Evolutionary conservation across 306 rosid genomes (phyloP).

Genomic region (Rosa rugosa): DNA sequence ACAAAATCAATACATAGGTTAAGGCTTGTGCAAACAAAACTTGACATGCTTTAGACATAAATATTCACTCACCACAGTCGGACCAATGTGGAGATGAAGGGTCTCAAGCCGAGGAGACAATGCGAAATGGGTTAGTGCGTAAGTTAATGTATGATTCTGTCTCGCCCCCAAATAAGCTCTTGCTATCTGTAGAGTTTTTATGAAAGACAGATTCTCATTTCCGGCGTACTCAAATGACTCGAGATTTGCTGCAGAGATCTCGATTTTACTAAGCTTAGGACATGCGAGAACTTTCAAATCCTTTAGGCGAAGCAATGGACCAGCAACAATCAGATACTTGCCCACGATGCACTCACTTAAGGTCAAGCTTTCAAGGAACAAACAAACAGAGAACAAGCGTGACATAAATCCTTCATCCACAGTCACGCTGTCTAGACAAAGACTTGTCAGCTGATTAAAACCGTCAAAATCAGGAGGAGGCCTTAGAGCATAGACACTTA

Average conservation of each 20-base stretch:
- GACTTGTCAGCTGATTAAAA: not conserved
- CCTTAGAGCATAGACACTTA: not conserved
- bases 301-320: not conserved
- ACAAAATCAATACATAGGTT: no score
- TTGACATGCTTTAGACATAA: no score
- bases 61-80: no score
- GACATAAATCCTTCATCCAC: not conserved
- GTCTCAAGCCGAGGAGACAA: not conserved
- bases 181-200: no score
- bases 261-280: not conserved
- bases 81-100: not conserved
- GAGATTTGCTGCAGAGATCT: not conserved
- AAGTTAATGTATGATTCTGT: no score
- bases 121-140: not conserved
- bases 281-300: not conserved
- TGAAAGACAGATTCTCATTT: no score
- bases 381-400: not conserved
- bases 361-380: constrained; percentile 5
- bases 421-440: not conserved
- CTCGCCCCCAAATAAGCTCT: no score
- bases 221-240: not conserved
- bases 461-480: not conserved
- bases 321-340: not conserved
- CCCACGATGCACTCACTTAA: not conserved
- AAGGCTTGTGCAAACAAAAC: no score